Evolutionary conservation across 2,329 filamentous ascomycete species (phyloP), one percentile per base, ranked within the genome.

Genomic region (Colletotrichum higginsianum): DNA sequence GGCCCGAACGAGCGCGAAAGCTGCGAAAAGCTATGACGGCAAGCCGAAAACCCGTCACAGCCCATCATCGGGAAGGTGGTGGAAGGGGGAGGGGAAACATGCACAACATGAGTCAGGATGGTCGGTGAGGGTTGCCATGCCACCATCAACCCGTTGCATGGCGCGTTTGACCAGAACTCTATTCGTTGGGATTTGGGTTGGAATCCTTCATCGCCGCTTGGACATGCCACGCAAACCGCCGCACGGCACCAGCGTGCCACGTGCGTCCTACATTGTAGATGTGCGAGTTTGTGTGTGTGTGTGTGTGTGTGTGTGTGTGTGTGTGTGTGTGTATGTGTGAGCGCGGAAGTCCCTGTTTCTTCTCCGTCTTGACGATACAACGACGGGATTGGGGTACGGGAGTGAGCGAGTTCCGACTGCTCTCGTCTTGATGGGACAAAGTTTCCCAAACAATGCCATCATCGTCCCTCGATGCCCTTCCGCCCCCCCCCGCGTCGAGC

Each of bases 121-220:
- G 8, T 30, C 30, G 30, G 30, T 9, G 30, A 30, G 30, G 30
- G 7, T 8, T 15, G 21, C 13, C 6, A 38, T 23, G 9, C 49
- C 49, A 15, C 42, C 55, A 61, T 56, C 47, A 55, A 44, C 50
- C 47, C 35, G 63, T 61, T 71, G 67, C 67, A 71, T 61, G 67
- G 49, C 40, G 67, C 44, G 63, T 67, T 71, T 67, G 67, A 67
- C 56, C 23, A 50, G 47, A 71, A 61, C 55, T 71, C 63, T 67
- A 71, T 67, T 49, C 16, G 40, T 47, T 8, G 49, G 16, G 21
- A 42, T 40, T 44, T 56, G 49, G 8, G 30, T 47, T 18, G 67
- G n/a, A 35, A 30, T 42, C 21, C 40, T 18, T 60, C 55, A 40
- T 40, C 40, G 21, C 62, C 61, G 61, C 67, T 66, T 60, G 47